Conservation (phyloP, 164 flowering plant genomes). For the Nelumbo lutea region DNA sequence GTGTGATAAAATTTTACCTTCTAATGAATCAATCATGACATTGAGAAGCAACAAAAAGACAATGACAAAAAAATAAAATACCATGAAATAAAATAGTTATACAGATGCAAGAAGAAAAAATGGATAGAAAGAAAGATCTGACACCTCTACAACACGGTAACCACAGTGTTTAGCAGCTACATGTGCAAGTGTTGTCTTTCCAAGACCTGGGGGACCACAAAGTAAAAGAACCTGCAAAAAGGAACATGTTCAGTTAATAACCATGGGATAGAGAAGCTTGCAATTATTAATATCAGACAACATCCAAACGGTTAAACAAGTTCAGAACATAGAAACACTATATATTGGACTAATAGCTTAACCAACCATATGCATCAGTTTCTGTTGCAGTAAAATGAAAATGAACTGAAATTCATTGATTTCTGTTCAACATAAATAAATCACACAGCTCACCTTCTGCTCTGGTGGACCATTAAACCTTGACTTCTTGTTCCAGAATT, state of each 20-base stretch:
- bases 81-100: neutral
- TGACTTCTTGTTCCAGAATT: constrained; percentile 39
- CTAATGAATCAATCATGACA: no score
- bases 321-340: no score
- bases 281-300: no score
- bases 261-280: no score
- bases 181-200: constrained; percentile 52
- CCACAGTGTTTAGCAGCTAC: constrained; percentile 49
- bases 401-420: neutral
- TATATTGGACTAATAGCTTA: no score
- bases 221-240: constrained; percentile 42
- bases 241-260: neutral
- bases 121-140: constrained; percentile 4
- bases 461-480: constrained; percentile 59
- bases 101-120: neutral
- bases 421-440: neutral
- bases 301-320: no score
- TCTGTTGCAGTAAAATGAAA: neutral
- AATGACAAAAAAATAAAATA: neutral
- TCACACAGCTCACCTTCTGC: constrained; percentile 56
- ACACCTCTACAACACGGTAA: constrained; percentile 40
- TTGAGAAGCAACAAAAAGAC: neutral
- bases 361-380: no score
- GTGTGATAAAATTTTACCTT: no score
- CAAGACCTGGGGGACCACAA: constrained; percentile 50